Base-by-base conservation (phyloP, 2,329 filamentous ascomycete species). In the Colletotrichum acutatum region DNA sequence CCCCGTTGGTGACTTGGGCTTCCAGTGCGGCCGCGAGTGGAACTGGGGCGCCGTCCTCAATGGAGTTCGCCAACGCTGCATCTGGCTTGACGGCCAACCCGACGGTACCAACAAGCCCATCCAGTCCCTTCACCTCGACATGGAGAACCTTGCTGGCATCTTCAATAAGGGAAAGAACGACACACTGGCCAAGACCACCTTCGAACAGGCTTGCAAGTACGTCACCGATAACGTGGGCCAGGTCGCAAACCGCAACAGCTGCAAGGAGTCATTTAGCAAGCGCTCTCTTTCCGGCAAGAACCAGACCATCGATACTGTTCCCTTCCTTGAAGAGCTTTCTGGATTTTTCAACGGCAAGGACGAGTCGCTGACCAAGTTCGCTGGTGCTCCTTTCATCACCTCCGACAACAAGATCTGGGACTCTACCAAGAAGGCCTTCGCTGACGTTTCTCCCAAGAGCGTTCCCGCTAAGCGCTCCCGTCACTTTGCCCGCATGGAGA, bases 51-150 rank as follows among this genome's bases (percentile, higher is more conserved):
- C 64, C 34, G n/a, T 66, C 26, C 54, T 66, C 22, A 59, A 66
- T 37, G 64, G 53, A 24, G 54, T 58, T 22, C 53, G 53, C 53
- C 64, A 66, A 37, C 64, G 53, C 53, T 58, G 53, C 64, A 24
- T 66, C 57, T 67, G 65, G 65, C 65, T 67, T 46, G 65, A 67
- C n/a, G 65, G 65, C 22, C 65, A 67, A 11, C 65, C 65, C 3
- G 65, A 67, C 46, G 65, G 65, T 57, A 28, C 42, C 57, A 67
- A 67, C 65, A 67, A 54, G 65, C 65, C 65, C 65, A 67, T 67
- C 54, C 56, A 67, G 56, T 67, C 65, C 42, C 46, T 67, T 28
- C 65, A 61, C 65, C 46, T 67, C 12, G 65, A 67, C 57, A 67
- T 67, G 65, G 65, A 67, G 46, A 67, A 54, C 42, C 56, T 67